phyloP scores from a whole-genome alignment of 805 yeast genomes.

The Jamesozyma jinghongensis region DNA sequence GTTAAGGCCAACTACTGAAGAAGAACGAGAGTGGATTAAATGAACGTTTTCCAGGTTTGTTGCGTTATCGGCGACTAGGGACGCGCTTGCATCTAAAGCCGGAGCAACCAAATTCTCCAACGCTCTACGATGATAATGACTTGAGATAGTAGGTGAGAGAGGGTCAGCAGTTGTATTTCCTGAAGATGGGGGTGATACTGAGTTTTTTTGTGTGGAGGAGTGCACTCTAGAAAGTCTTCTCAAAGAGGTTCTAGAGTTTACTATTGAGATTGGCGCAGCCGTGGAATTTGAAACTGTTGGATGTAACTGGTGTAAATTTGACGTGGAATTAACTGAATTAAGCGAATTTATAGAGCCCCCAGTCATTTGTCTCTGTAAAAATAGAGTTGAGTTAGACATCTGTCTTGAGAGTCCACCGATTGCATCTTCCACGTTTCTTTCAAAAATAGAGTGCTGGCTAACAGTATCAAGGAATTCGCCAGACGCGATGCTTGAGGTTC shows the following conservation, averaged over 20 bases:
- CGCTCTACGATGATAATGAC: conserved; percentile 31
- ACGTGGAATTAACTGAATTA: background rate
- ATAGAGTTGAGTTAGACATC: conserved; percentile 5
- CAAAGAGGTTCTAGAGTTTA: background rate
- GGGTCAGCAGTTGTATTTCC: background rate
- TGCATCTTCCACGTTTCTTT: conserved; percentile 57
- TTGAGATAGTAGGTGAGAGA: background rate
- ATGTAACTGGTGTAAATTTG: background rate
- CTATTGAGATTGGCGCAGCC: background rate
- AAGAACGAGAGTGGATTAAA: conserved; percentile 55
- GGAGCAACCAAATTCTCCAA: conserved; percentile 70
- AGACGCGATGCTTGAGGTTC: background rate
- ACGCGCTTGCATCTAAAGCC: conserved; percentile 68
- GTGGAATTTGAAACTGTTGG: background rate
- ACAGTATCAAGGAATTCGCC: conserved; percentile 3
- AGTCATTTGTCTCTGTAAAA: conserved; percentile 5
- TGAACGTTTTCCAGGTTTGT: conserved; percentile 62
- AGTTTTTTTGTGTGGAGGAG: background rate
- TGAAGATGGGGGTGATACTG: background rate
- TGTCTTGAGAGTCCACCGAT: conserved; percentile 1
- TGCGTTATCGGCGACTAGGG: conserved; percentile 46
- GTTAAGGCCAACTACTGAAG: conserved; percentile 41
- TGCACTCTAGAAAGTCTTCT: background rate
- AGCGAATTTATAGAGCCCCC: conserved; percentile 4
- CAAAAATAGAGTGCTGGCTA: conserved; percentile 47